Percentiles rank a stretch among this genome's conserved stretches.
phyloP scores from a whole-genome alignment of 2,329 filamentous ascomycete species.

The Penicillium paneum region DNA sequence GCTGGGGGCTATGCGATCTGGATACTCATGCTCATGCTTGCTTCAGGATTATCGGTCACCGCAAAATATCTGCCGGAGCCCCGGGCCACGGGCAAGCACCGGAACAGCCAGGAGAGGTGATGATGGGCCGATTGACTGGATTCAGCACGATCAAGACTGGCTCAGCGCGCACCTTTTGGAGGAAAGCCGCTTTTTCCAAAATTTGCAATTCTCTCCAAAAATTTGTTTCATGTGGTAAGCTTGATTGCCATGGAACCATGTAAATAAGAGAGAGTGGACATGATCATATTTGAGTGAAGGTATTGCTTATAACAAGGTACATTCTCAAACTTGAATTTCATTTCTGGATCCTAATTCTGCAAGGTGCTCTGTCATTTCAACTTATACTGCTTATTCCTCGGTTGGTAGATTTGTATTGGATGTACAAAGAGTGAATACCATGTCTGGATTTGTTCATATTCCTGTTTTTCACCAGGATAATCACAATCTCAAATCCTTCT shows the following conservation, averaged over 20 bases:
- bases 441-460: neutral
- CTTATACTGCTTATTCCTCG: no score
- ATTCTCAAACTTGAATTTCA: neutral
- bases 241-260: neutral
- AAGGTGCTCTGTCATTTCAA: no score
- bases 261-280: neutral
- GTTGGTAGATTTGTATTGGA: neutral
- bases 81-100: neutral
- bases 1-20: conserved; percentile 65
- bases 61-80: conserved; percentile 20
- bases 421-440: neutral
- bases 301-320: neutral
- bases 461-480: neutral
- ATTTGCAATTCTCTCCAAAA: neutral
- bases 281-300: neutral
- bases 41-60: conserved; percentile 32
- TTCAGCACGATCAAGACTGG: neutral
- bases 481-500: neutral
- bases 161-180: neutral
- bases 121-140: neutral
- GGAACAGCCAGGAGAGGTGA: neutral
- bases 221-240: neutral
- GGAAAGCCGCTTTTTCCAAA: neutral
- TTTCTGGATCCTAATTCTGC: neutral
- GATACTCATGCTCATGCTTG: conserved; percentile 37